phyloP scores from a whole-genome alignment of 768 basidiomycete genomes.

The Termitomyces titanicus region DNA sequence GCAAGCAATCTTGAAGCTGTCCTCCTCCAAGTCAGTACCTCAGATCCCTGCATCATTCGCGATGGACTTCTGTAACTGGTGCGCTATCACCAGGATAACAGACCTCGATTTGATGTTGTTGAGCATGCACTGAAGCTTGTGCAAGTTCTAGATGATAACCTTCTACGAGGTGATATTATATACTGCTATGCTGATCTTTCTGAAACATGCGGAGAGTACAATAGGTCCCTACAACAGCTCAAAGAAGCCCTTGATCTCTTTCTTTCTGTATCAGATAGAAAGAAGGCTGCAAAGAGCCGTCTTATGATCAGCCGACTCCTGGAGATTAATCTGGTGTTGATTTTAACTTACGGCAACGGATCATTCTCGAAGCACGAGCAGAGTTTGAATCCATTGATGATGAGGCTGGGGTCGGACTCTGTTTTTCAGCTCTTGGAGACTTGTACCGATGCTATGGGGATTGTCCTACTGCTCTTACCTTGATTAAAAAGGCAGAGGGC shows the following conservation, averaged over 20 bases:
- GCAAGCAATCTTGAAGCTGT: neutral
- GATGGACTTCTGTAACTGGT: constrained; percentile 10
- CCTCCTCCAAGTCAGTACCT: neutral
- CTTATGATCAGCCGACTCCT: constrained; percentile 14
- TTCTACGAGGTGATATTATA: neutral
- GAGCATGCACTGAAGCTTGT: constrained; percentile 16
- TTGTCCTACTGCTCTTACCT: neutral
- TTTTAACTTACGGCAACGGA: neutral
- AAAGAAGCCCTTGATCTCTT: neutral
- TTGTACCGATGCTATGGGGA: neutral
- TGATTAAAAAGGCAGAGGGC: neutral
- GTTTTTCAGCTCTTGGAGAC: neutral
- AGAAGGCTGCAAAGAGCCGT: neutral
- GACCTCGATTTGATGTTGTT: constrained; percentile 15
- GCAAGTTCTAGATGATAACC: neutral
- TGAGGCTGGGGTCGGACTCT: neutral
- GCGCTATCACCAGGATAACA: neutral
- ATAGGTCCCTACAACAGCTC: neutral
- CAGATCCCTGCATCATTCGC: neutral
- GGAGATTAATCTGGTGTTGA: constrained; percentile 24
- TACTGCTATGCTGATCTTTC: neutral
- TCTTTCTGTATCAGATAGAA: neutral
- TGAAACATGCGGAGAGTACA: neutral
- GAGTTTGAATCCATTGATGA: neutral
- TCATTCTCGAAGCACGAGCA: neutral